Evolutionary conservation across 257 asterid genomes (phyloP).

Genomic region (Forsythia viridissima): DNA sequence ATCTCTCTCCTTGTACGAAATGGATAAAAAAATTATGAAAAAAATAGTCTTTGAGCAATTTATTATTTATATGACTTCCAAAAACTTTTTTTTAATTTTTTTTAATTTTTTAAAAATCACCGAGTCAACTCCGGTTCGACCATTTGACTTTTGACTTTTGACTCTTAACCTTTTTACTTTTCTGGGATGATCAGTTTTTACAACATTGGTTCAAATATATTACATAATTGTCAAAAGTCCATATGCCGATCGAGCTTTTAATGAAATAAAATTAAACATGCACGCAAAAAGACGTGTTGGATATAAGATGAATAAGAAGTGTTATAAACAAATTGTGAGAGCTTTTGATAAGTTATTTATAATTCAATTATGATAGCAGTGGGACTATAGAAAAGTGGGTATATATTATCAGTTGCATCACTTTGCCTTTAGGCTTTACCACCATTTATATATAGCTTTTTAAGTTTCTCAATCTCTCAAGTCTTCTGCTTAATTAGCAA

Average conservation of each 20-base stretch:
- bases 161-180: no score
- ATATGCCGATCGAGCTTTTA: background rate
- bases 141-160: no score
- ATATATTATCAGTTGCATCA: conserved; percentile 30
- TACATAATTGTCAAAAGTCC: background rate
- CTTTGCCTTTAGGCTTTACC: conserved; percentile 42
- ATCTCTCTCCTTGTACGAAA: no score
- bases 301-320: background rate
- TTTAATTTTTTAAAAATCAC: no score
- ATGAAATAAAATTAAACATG: no score
- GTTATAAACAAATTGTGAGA: conserved; percentile 13
- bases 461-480: conserved; percentile 26
- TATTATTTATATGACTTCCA: no score
- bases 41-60: no score
- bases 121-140: no score
- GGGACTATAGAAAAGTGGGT: conserved; percentile 42
- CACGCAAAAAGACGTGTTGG: background rate
- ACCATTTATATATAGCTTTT: conserved; percentile 27
- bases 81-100: no score
- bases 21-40: no score
- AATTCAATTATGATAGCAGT: conserved; percentile 38
- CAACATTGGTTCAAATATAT: no score
- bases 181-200: no score
- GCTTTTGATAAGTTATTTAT: conserved; percentile 22
- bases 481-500: conserved; percentile 18